Base-by-base conservation (phyloP, 371 early-diverging fungal species). In the Nematocida displodere region DNA sequence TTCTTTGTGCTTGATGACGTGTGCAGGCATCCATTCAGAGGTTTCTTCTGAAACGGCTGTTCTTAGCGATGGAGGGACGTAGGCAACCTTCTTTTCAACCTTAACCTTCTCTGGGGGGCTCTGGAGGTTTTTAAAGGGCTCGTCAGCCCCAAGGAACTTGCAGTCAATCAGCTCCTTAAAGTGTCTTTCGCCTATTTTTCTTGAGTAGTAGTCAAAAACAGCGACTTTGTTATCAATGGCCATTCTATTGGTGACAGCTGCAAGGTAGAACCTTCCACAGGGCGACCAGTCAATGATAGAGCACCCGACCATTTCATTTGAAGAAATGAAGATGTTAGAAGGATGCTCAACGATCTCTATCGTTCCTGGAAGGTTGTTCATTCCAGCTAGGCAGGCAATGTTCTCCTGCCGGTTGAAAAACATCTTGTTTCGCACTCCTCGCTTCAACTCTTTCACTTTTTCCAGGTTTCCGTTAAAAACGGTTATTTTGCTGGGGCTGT, bases 171-270 rank as follows among this genome's bases (percentile, higher is more conserved):
- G 78, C 64, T 77, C 54, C 55, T 79, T 64, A 71, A 81, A 85
- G 8, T 65, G 20, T 37, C 63, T 64, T 56, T 71, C 71, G 20
- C 52, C 29, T 17, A 80, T 67, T 49, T 71, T 64, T 49, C 79
- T 64, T n/a, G 83, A 83, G 63, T 79, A 83, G 59, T 83, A 85
- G 56, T 85, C 85, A 64, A 71, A 85, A 11, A 82, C 54, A 1
- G 40, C 31, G 20, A 82, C 68, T 67, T 75, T 79, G 53, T 85
- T 85, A 52, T 82, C 82, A n/a, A 65, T 71, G 64, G 80, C 78
- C 54, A 85, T 71, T 50, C 78, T 78, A 40, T 82, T 81, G 2
- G 81, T 82, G 13, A 77, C 78, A 7, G 68, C 66, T 28, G 81
- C 80, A 56, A 77, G 63, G 54, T 81, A 82, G 64, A 79, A 80